These are phyloP conservation scores for Phialophora verrucosa DNA, from an alignment of 2,329 filamentous ascomycete species.

Conservation along the genomic window DNA sequence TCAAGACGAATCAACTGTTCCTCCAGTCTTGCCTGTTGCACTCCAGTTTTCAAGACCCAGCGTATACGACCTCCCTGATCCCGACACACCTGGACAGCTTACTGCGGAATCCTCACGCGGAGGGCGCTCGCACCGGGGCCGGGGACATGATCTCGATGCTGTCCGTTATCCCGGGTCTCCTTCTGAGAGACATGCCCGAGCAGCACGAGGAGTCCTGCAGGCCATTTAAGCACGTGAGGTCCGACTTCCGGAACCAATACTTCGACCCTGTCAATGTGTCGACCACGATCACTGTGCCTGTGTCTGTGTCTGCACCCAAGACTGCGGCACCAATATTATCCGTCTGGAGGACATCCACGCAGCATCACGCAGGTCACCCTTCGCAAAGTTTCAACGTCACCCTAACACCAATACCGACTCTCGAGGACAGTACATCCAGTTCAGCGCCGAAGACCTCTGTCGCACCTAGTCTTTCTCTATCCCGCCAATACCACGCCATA, in stretches of 20 bases:
- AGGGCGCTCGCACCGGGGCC: neutral
- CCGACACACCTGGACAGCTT: constrained; percentile 39
- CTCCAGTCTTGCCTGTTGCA: constrained; percentile 42
- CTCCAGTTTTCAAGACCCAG: constrained; percentile 54
- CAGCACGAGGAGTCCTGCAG: neutral
- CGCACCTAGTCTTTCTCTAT: constrained; percentile 7
- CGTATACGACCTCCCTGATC: constrained; percentile 46
- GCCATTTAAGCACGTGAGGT: constrained; percentile 40
- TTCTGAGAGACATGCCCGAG: constrained; percentile 23
- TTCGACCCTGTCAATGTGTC: constrained; percentile 44
- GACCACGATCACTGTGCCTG: constrained; percentile 15
- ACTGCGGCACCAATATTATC: constrained; percentile 10
- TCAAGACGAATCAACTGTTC: constrained; percentile 50
- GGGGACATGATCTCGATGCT: constrained; percentile 29
- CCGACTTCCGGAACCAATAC: constrained; percentile 45
- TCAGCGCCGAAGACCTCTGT: neutral
- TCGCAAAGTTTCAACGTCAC: neutral
- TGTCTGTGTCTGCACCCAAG: neutral
- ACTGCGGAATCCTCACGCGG: constrained; percentile 38
- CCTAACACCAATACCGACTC: neutral
- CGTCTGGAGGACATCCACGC: constrained; percentile 15
- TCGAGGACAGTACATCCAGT: neutral
- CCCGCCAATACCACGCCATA: constrained; percentile 26
- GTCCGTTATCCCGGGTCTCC: constrained; percentile 35
- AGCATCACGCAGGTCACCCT: neutral